Evolutionary conservation across 306 rosid genomes (phyloP), one percentile per base, ranked within the genome.

Genomic region (Fragaria iinumae): DNA sequence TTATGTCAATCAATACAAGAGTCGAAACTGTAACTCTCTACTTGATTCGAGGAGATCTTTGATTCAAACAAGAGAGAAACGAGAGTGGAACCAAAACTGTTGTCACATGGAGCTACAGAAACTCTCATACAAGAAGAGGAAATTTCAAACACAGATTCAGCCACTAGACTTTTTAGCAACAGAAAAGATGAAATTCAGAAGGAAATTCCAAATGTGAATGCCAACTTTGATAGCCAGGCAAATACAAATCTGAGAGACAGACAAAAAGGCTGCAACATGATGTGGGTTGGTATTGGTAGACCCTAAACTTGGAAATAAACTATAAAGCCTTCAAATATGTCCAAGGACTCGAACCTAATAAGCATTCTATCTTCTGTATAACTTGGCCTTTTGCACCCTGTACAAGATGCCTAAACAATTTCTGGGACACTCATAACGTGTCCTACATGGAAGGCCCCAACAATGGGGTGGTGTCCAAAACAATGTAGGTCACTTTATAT

Each of bases 211-310:
- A 18, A 11, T 47, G 36, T 8, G 72, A 72, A 11, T 8, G 57
- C 73, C 48, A 34, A 59, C 57, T 14, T 56, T 44, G 2, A 45
- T 25, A 34, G 34, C 14, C 55, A 56, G 47, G 52, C 71, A 74
- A 70, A 67, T 57, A 68, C 57, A 74, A 75, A 39, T 43, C 60
- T 29, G 44, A 59, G 67, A 50, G 67, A 43, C 44, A 60, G 80
- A 76, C 39, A 57, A 79, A 79, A 67, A 79, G 41, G 70, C 75
- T 43, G 80, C 79, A 79, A 75, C 79, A 68, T 69, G 82, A 80
- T 71, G 76, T 63, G 70, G 21, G 14, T 73, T 13, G 44, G 41
- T 17, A 17, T 48, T 11, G 75, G 83, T 66, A 74, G 69, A 76
- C 77, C 63, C 72, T 75, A 36, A 59, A 69, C 63, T 76, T 53